Evolutionary conservation across 2,329 filamentous ascomycete species (phyloP), one percentile per base, ranked within the genome.

Genomic region (Hymenoscyphus scutula): DNA sequence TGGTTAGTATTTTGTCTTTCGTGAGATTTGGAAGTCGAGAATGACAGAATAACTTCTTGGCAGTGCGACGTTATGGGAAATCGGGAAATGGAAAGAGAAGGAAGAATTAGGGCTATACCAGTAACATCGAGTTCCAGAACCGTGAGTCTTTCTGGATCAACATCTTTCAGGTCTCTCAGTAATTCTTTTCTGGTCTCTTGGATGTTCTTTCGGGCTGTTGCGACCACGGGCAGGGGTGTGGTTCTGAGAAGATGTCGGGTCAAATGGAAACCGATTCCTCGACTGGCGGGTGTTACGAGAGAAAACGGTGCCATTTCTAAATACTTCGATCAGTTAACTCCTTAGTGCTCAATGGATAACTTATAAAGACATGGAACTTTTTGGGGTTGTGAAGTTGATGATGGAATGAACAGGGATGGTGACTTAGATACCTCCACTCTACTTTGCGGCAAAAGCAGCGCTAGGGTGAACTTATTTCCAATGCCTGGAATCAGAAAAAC

Each of bases 191-290:
- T 81, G 6, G 82, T 76, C 61, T 78, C 76, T 25, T 80, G 75
- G 11, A 81, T 73, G 65, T 86, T 79, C 59, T 77, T 82, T 29
- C 86, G 78, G 8, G 84, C 82, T 55, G 86, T 89, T 57, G 84
- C 84, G 34, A 89, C 77, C 25, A 89, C 77, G 0, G 86, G 85
- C 15, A 84, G 76, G 30, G 77, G 77, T 7, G 85, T 87, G 10
- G 80, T 84, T 60, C 78, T 75, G 7, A 89, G 77, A 6, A 89
- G 75, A 61, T 82, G 80, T 58, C 84, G 80, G 1, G 84, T 82
- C 30, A 89, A 76, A 51, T 85, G 82, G 65, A 86, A 82, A 17
- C 86, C 87, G 67, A 89, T 84, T 65, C 87, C 86, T 66, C 85
- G 78, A 7, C 84, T 88, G 32, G 85, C 81, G 1, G 87, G 87